These are phyloP conservation scores for Paramecium sexaurelia DNA, from an alignment of 73 alveolate species.

Conservation along the genomic window DNA sequence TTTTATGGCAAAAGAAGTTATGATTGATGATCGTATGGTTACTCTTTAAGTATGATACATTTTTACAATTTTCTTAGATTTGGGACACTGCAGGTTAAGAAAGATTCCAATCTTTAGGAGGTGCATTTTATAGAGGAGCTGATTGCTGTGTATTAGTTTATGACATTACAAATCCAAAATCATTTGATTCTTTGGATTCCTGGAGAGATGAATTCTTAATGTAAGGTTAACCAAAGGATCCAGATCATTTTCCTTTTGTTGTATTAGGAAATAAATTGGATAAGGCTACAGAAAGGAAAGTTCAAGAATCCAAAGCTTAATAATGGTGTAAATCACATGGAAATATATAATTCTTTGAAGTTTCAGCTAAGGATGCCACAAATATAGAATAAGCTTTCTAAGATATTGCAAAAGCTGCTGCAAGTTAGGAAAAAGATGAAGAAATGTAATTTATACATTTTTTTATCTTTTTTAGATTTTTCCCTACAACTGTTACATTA, in stretches of 20 bases:
- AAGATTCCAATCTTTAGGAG: constrained; percentile 92
- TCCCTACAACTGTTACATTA: constrained; percentile 58
- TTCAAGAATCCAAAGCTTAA: constrained; percentile 81
- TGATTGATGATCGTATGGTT: constrained; percentile 90
- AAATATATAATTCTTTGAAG: constrained; percentile 83
- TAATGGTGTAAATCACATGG: constrained; percentile 94
- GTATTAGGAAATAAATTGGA: constrained; percentile 96
- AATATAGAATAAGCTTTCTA: constrained; percentile 88
- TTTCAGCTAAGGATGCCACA: constrained; percentile 88
- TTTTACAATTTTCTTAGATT: constrained; percentile 75
- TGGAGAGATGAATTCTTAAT: constrained; percentile 96
- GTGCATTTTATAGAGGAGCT: constrained; percentile 98
- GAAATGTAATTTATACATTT: not conserved
- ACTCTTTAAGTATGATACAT: constrained; percentile 82
- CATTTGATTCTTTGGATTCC: constrained; percentile 90
- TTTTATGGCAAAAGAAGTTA: constrained; percentile 92
- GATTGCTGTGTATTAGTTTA: constrained; percentile 96
- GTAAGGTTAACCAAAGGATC: constrained; percentile 92
- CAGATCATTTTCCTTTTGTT: constrained; percentile 96
- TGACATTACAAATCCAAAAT: constrained; percentile 87
- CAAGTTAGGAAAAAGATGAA: constrained; percentile 71
- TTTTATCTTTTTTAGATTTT: not conserved
- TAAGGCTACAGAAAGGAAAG: constrained; percentile 74
- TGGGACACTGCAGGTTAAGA: constrained; percentile 83
- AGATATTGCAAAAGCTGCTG: constrained; percentile 87